Conservation (phyloP, 1,139 yeast genomes). For the Debaryomycetaceae sp. region DNA sequence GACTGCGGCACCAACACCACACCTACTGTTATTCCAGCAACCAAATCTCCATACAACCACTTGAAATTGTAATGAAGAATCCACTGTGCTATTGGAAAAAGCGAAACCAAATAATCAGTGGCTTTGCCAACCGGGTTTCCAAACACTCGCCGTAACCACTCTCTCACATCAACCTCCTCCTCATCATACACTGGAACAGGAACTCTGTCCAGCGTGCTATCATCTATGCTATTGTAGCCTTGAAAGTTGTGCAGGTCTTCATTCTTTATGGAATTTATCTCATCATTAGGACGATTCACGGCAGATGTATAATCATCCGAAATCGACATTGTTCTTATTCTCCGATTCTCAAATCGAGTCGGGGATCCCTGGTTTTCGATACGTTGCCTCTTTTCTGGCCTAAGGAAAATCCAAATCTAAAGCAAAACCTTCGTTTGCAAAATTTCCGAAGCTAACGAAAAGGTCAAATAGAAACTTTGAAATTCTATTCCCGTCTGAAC, state of each 20-base stretch:
- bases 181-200: constrained; percentile 42
- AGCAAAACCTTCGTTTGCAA: too few relatives aligned
- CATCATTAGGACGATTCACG: neutral
- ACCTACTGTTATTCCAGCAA: constrained; percentile 93
- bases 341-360: too few relatives aligned
- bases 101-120: constrained; percentile 49
- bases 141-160: constrained; percentile 38
- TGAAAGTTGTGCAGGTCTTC: constrained; percentile 1
- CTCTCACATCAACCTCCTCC: constrained; percentile 41
- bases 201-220: constrained; percentile 9
- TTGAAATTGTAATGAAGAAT: constrained; percentile 73
- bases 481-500: too few relatives aligned
- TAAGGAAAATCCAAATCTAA: too few relatives aligned
- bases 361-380: too few relatives aligned
- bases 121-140: constrained; percentile 39
- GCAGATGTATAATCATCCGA: neutral
- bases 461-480: too few relatives aligned
- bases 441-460: too few relatives aligned
- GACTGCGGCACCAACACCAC: constrained; percentile 92
- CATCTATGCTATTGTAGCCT: constrained; percentile 4
- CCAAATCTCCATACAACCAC: constrained; percentile 80
- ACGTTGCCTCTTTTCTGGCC: too few relatives aligned
- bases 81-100: constrained; percentile 83
- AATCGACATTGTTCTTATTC: neutral
- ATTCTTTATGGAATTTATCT: neutral